A percentile compares a stretch with the other conserved stretches of the same genome.
Evolutionary conservation across 805 yeast genomes (phyloP).

Genomic region (Candida morakotiae): DNA sequence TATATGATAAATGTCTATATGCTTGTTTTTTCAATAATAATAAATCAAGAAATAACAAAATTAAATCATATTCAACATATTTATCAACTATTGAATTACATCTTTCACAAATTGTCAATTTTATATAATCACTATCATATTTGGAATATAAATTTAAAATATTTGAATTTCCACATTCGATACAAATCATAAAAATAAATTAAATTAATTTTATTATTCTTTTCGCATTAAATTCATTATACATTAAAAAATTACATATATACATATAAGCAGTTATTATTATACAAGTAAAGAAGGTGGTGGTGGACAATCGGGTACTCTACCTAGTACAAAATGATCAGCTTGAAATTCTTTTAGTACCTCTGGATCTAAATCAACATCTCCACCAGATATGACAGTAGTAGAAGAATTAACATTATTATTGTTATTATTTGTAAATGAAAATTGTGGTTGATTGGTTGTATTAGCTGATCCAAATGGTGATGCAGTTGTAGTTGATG

Average conservation of each 20-base stretch:
- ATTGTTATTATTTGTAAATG: not conserved
- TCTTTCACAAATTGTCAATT: slow-evolving; percentile 66
- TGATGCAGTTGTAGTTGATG: slow-evolving; percentile 5
- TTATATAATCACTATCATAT: slow-evolving; percentile 75
- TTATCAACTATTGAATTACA: slow-evolving; percentile 82
- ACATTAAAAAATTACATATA: too few relatives aligned
- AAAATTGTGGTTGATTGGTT: slow-evolving; percentile 1
- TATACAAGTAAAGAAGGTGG: slow-evolving; percentile 31
- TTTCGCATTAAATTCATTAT: not conserved
- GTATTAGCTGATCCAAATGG: slow-evolving; percentile 1
- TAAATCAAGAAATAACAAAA: slow-evolving; percentile 78
- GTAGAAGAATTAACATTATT: not conserved
- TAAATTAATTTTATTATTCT: not conserved
- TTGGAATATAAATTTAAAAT: slow-evolving; percentile 63
- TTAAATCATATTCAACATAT: slow-evolving; percentile 86
- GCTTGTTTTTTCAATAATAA: slow-evolving; percentile 84
- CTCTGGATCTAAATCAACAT: slow-evolving; percentile 36
- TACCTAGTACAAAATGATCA: slow-evolving; percentile 49
- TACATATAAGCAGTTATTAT: too few relatives aligned
- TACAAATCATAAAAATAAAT: slow-evolving; percentile 65
- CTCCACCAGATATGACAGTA: slow-evolving; percentile 12
- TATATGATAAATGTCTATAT: slow-evolving; percentile 81
- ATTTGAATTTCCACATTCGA: slow-evolving; percentile 69
- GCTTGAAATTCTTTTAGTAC: slow-evolving; percentile 47
- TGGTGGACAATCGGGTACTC: slow-evolving; percentile 71